Evolutionary conservation across 1,139 yeast genomes (phyloP), one percentile per base, ranked within the genome.

Genomic region (Pichia sp.): DNA sequence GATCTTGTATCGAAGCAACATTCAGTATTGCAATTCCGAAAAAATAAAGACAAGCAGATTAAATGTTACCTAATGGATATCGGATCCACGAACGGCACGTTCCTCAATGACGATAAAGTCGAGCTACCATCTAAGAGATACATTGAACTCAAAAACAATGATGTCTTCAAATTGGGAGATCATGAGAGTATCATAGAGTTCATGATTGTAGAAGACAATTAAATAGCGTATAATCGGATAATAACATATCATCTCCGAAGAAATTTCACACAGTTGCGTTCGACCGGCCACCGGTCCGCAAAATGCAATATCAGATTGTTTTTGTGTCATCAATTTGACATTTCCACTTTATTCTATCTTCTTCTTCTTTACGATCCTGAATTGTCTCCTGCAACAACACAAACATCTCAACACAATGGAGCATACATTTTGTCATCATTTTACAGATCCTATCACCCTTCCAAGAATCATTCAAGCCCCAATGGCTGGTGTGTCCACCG

Each of bases 61-160:
- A 33, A 24, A 9, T 42, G 67, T 12, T 80, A 76, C 51, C 45
- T 81, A 7, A 71, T 79, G 33, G 85, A 80, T 54, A 60, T 81
- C 24, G 75, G 72, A 19, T 75, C 83, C 1, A 69, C 79, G 3
- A 75, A 77, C 53, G 83, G 84, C 0, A 78, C 84, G 0, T 63
- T 63, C 39, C 57, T 81, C 34, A 79, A 80, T 56, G 76, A 70
- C 14, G 67, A 67, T 7, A 65, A 61, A 24, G 44, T 30, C 3
- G 59, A 60, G 38, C 57, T 80, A 0, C 82, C 83, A 2, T 53
- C 65, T 0, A 65, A 72, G 18, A 61, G 79, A 34, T 80, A 68
- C 53, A 67, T 80, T 12, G 81, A 79, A 57, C 60, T 81, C 41
- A 65, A 62, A 44, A 64, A 65, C 42, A 72, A 73, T 40, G 86